Evolutionary conservation across 169 alveolate species (phyloP), one percentile per base, ranked within the genome.

Genomic region (Besnoitia besnoiti): DNA sequence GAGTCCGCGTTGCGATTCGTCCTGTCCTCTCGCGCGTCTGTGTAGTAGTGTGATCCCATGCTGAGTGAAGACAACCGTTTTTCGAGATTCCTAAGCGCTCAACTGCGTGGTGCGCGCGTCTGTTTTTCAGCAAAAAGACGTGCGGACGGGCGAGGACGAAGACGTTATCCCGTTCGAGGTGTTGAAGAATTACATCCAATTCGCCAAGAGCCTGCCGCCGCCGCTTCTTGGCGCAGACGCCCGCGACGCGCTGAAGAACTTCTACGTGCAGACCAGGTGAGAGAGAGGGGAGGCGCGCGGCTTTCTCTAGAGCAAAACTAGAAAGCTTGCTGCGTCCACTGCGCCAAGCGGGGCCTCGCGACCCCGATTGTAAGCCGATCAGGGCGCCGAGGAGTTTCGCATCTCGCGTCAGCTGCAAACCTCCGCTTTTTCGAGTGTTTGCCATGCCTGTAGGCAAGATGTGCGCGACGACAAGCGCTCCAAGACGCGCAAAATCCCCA

Each of bases 161-260:
- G 95, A 93, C 0, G 97, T 95, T 51, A 96, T 98, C 27, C 96
- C 97, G 49, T 89, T 97, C 14, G 96, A 95, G 61, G 94, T 93
- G 40, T 95, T 98, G 55, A 97, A 96, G 94, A 96, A 97, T 92
- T 98, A 98, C 93, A 97, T 98, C 27, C 96, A 97, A 40, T 98
- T 94, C 94, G 98, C 99, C 10, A 94, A 98, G 87, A 95, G 96
- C 95, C 96, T 95, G 92, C 96, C 97, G 33, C 95, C 96, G 51
- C 99, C 99, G 37, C 96, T 98, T 94, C 96, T 99, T 59, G 95
- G 99, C 42, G 98, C 97, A 76, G 99, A 99, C 76, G 99, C 99
- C 62, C 98, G 99, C 39, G 96, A 98, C 85, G 95, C 98, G 85
- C 95, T 99, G 76, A 96, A 98, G 90, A 98, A 99, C 94, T 98